Evolutionary conservation across 352 stramenopile genomes (phyloP).

Genomic region (Phytophthora aleatoria): DNA sequence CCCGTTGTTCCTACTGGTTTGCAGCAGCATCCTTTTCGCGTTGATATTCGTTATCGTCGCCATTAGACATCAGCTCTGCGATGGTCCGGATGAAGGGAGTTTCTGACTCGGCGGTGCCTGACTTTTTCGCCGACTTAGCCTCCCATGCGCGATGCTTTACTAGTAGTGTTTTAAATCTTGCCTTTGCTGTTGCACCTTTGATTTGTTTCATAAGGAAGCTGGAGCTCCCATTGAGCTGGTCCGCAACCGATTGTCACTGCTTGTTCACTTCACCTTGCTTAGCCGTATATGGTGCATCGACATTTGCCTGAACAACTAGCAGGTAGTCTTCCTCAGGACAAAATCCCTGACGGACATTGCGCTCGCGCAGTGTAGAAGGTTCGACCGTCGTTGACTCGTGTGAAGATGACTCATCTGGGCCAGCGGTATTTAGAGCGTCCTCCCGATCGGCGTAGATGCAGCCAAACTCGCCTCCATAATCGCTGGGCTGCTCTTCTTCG

Average conservation of each 20-base stretch:
- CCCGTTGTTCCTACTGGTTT: not conserved
- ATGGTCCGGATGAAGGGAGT: not conserved
- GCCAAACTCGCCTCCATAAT: no score
- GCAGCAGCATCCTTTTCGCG: not conserved
- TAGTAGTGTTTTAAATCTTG: constrained; percentile 9
- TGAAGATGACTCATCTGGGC: no score
- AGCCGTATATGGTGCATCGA: not conserved
- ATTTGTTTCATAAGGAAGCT: constrained; percentile 15
- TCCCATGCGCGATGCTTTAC: constrained; percentile 8
- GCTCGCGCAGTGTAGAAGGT: not conserved
- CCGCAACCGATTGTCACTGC: constrained; percentile 1
- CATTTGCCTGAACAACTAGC: constrained; percentile 17
- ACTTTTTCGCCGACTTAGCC: not conserved
- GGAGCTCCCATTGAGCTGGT: constrained; percentile 6
- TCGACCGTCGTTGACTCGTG: no score
- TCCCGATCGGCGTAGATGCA: no score
- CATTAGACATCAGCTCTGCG: not conserved
- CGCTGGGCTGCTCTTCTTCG: no score
- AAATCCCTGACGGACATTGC: constrained; percentile 14
- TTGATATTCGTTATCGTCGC: not conserved
- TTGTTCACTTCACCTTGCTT: constrained; percentile 8
- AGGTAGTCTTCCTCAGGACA: constrained; percentile 13
- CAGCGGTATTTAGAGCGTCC: no score
- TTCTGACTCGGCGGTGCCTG: not conserved
- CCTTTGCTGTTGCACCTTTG: constrained; percentile 5